Evolutionary conservation across 768 basidiomycete species (phyloP).

Genomic region (Termitomyces sp.): DNA sequence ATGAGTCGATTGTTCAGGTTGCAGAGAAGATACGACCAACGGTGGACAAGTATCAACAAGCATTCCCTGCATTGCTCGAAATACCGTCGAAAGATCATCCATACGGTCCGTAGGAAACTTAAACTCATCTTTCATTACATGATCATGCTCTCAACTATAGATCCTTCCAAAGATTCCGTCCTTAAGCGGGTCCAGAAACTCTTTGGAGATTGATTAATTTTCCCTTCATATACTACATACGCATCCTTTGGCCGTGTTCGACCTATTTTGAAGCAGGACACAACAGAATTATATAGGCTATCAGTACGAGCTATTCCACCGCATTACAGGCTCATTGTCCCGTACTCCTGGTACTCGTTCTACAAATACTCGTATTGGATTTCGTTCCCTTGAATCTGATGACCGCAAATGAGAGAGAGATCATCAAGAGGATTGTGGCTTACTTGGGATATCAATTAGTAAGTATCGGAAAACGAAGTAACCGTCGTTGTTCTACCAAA

Average conservation of each 20-base stretch:
- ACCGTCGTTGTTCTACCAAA: conserved; percentile 60
- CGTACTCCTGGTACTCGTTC: conserved; percentile 60
- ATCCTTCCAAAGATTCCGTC: conserved; percentile 93
- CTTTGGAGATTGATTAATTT: conserved; percentile 68
- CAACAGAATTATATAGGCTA: conserved; percentile 6
- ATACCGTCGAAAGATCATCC: conserved; percentile 99
- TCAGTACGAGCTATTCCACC: conserved; percentile 45
- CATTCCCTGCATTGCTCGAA: conserved; percentile 95
- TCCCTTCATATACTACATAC: background rate
- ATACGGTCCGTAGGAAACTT: conserved; percentile 60
- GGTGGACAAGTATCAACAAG: conserved; percentile 92
- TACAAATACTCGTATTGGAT: conserved; percentile 63
- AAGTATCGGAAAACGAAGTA: conserved; percentile 77
- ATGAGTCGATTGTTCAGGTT: conserved; percentile 44
- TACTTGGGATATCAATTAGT: conserved; percentile 76
- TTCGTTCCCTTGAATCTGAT: conserved; percentile 55
- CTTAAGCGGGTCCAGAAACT: conserved; percentile 96
- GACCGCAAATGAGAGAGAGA: background rate
- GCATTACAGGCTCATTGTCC: conserved; percentile 67
- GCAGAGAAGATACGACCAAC: conserved; percentile 96
- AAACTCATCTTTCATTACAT: background rate
- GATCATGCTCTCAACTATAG: conserved; percentile 32
- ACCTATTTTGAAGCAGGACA: conserved; percentile 7
- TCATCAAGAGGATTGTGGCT: conserved; percentile 28
- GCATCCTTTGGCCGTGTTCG: background rate